Conservation (phyloP, 2,329 filamentous ascomycete species). For the Fusarium brevicatenulatum region DNA sequence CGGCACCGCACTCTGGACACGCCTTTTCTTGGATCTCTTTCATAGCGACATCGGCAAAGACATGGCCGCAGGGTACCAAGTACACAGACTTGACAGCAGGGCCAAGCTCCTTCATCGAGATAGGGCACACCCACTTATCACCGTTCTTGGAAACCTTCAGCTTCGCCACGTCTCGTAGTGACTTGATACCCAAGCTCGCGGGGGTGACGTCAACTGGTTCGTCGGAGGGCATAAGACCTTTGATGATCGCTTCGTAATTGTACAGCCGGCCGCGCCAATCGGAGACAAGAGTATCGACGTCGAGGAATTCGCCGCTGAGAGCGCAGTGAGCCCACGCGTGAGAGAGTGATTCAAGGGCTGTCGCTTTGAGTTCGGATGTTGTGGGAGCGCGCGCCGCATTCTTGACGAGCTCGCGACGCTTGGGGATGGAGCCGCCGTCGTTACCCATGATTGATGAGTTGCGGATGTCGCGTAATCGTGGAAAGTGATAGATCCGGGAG, state of each 20-base stretch:
- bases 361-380: slow-evolving; percentile 87
- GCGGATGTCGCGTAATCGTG: neutral
- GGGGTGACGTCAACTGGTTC: slow-evolving; percentile 63
- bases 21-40: slow-evolving; percentile 75
- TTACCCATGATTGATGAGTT: slow-evolving; percentile 81
- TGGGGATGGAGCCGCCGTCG: slow-evolving; percentile 96
- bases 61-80: slow-evolving; percentile 93
- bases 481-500: neutral
- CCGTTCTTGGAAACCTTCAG: slow-evolving; percentile 71
- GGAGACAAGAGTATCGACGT: slow-evolving; percentile 78
- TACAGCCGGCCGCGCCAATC: slow-evolving; percentile 87
- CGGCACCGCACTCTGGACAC: slow-evolving; percentile 78
- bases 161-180: slow-evolving; percentile 86
- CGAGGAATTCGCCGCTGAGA: slow-evolving; percentile 80
- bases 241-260: slow-evolving; percentile 91
- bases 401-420: slow-evolving; percentile 94
- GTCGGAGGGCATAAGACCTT: slow-evolving; percentile 66
- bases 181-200: slow-evolving; percentile 72
- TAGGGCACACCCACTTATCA: slow-evolving; percentile 81
- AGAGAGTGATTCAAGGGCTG: slow-evolving; percentile 82
- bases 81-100: slow-evolving; percentile 84
- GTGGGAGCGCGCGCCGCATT: slow-evolving; percentile 86
- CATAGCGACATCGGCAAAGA: slow-evolving; percentile 87
- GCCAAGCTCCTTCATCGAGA: slow-evolving; percentile 88
- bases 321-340: slow-evolving; percentile 91